phyloP scores from a whole-genome alignment of 768 basidiomycete genomes.

The Lentinula edodes region DNA sequence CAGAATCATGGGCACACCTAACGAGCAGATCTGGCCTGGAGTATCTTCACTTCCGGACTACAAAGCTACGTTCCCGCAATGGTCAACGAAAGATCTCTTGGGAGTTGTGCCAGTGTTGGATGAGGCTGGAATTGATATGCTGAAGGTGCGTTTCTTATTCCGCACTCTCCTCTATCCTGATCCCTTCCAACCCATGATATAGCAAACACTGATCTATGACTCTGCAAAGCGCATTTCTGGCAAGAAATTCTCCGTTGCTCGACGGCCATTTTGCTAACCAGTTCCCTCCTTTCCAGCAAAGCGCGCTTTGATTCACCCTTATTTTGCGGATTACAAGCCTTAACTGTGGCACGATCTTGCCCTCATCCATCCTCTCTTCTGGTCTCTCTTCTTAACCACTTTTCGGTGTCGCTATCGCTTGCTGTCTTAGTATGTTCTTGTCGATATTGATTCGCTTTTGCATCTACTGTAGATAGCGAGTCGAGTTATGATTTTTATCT shows the following conservation, averaged over 20 bases:
- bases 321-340: conserved; percentile 37
- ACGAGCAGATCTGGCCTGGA: conserved; percentile 88
- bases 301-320: conserved; percentile 46
- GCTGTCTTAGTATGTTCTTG: not conserved
- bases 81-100: conserved; percentile 73
- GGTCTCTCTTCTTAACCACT: not conserved
- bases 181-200: not conserved
- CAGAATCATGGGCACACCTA: conserved; percentile 93
- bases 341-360: conserved; percentile 8
- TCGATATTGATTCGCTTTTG: not conserved
- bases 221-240: conserved; percentile 90
- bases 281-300: conserved; percentile 43
- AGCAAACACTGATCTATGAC: conserved; percentile 80
- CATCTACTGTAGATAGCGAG: not conserved
- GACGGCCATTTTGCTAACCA: not conserved
- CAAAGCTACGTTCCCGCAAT: conserved; percentile 95
- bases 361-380: no score
- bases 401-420: not conserved
- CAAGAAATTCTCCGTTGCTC: conserved; percentile 27
- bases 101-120: conserved; percentile 68
- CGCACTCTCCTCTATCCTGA: not conserved
- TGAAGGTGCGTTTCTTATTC: conserved; percentile 44
- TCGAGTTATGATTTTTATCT: not conserved
- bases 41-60: conserved; percentile 87
- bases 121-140: conserved; percentile 70